A percentile compares a stretch with the other conserved stretches of the same genome.
These are phyloP conservation scores for Arabis hirsuta DNA, from an alignment of 345 rosid species.

Conservation along the genomic window DNA sequence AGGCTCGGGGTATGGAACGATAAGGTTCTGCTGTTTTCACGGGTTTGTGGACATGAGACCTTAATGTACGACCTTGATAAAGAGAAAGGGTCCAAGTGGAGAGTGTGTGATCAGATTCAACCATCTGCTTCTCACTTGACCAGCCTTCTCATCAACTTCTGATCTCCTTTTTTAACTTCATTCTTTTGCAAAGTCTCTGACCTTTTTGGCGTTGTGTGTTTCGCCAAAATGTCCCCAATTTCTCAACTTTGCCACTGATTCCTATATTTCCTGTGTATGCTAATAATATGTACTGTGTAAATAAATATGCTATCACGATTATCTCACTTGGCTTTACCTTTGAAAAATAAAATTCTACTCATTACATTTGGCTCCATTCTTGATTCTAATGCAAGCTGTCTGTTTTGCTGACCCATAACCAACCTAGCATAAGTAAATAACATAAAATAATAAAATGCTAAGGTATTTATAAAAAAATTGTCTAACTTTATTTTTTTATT, in stretches of 20 bases:
- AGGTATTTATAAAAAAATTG: no score
- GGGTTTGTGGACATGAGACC: slow-evolving; percentile 51
- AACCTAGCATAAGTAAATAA: no score
- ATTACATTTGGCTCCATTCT: neutral
- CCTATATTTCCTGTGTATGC: no score
- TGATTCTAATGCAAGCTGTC: neutral
- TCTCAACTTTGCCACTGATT: slow-evolving; percentile 3
- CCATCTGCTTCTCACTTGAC: slow-evolving; percentile 70
- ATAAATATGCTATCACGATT: neutral
- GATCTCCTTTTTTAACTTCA: slow-evolving; percentile 10
- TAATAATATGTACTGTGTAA: slow-evolving; percentile 8
- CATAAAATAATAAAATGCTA: no score
- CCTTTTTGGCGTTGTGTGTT: slow-evolving; percentile 8
- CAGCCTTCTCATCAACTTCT: slow-evolving; percentile 38
- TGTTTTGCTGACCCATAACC: no score
- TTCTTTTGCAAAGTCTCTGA: slow-evolving; percentile 19
- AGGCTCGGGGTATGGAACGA: slow-evolving; percentile 69
- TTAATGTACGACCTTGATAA: slow-evolving; percentile 74
- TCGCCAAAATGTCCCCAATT: slow-evolving; percentile 6
- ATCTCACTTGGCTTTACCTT: neutral
- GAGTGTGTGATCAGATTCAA: slow-evolving; percentile 60
- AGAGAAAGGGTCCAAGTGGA: slow-evolving; percentile 73
- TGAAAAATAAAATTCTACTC: no score
- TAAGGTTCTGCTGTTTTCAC: slow-evolving; percentile 78
- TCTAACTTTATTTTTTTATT: neutral